phyloP scores from a whole-genome alignment of 1,284 basidiomycete species.

The Cerrena zonata region DNA sequence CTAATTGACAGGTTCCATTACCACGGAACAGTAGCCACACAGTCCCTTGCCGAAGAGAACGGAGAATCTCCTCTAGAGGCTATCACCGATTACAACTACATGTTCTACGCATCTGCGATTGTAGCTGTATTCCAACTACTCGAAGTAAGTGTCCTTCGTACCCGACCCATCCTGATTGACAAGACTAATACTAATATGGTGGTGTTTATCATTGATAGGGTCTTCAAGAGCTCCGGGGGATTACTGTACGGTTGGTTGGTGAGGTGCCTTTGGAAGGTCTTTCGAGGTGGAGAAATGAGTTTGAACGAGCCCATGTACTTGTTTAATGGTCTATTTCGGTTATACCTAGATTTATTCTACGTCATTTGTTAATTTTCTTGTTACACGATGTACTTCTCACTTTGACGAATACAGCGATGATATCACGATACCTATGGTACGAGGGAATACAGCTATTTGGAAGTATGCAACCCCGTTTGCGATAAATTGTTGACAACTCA shows the following conservation, averaged over 20 bases:
- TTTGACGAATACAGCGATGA: too few species aligned
- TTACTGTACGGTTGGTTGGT: constrained; percentile 40
- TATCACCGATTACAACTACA: constrained; percentile 32
- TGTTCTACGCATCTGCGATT: constrained; percentile 42
- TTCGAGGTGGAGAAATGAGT: constrained; percentile 33
- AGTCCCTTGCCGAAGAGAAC: constrained; percentile 11
- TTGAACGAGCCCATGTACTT: constrained; percentile 18
- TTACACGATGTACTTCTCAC: too few species aligned
- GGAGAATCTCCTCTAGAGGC: constrained; percentile 25
- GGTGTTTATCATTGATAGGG: too few species aligned
- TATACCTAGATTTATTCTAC: too few species aligned
- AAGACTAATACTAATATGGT: neutral
- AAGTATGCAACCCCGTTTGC: too few species aligned
- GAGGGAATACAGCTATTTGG: too few species aligned
- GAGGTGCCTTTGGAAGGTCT: constrained; percentile 43
- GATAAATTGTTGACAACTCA: too few species aligned
- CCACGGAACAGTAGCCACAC: constrained; percentile 26
- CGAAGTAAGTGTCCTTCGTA: constrained; percentile 25
- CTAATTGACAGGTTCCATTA: constrained; percentile 41
- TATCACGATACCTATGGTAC: too few species aligned
- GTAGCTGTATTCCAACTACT: constrained; percentile 41
- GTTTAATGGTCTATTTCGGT: too few species aligned
- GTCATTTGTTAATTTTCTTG: too few species aligned
- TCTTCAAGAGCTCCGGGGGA: constrained; percentile 38
- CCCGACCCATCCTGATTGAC: constrained; percentile 2